Percentiles rank a stretch among this genome's conserved stretches.
These are phyloP conservation scores for Paramecium bursaria DNA, from an alignment of 73 alveolate genomes.

Conservation along the genomic window DNA sequence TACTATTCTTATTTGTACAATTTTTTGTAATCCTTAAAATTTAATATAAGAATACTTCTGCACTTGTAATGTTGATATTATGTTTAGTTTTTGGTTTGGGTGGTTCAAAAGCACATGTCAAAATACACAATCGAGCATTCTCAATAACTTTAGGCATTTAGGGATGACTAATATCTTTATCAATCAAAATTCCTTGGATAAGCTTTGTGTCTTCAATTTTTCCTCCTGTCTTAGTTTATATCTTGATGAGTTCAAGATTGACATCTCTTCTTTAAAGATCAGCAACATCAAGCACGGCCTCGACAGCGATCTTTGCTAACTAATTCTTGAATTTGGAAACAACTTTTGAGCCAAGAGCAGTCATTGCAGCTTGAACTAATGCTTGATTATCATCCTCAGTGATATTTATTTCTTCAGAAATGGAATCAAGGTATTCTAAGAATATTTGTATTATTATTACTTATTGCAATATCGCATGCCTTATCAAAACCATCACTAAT, in stretches of 20 bases:
- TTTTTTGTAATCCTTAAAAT: constrained; percentile 87
- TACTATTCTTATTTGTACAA: constrained; percentile 87
- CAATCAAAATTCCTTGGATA: constrained; percentile 95
- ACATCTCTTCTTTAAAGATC: constrained; percentile 97
- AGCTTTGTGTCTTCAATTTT: constrained; percentile 89
- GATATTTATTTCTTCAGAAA: constrained; percentile 65
- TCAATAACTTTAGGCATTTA: constrained; percentile 97
- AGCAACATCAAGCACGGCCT: constrained; percentile 97
- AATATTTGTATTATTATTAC: neutral
- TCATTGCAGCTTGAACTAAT: constrained; percentile 95
- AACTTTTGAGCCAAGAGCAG: constrained; percentile 98
- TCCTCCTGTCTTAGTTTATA: constrained; percentile 97
- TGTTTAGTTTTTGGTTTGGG: constrained; percentile 99
- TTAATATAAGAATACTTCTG: constrained; percentile 69
- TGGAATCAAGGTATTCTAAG: constrained; percentile 51
- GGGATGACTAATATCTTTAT: constrained; percentile 99
- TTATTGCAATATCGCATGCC: constrained; percentile 87
- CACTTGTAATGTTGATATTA: constrained; percentile 95
- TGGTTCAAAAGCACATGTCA: constrained; percentile 99
- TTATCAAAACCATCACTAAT: constrained; percentile 98
- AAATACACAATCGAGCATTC: constrained; percentile 95
- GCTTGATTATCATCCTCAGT: constrained; percentile 55
- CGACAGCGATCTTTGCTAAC: constrained; percentile 97
- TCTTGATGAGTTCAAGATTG: constrained; percentile 97
- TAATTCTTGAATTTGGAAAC: constrained; percentile 87